Evolutionary conservation across 164 flowering plant genomes (phyloP), one percentile per base, ranked within the genome.

Genomic region (Sedum album): DNA sequence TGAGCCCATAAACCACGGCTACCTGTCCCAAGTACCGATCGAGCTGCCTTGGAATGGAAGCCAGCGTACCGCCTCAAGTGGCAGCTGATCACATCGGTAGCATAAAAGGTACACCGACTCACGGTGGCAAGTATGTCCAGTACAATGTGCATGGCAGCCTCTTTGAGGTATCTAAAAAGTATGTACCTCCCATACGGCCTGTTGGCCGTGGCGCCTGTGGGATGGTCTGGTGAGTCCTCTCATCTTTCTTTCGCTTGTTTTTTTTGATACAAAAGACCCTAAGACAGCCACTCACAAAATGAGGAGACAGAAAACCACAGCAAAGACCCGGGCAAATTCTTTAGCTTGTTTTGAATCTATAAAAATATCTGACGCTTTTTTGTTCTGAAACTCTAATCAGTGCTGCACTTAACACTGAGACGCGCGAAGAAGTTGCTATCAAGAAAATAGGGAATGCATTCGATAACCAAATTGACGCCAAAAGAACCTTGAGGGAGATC

Each of bases 161-260:
- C 28, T 93, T 93, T 73, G 92, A 93, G 66, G 89, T 93, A 51
- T 76, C 97, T 6, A 72, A 77, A 31, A 93, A 89, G 80, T 93
- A 91, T 60, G 91, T 87, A 25, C 96, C 97, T 26, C 98, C 96
- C 8, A 80, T 93, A 33, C 82, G 91, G 1, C 97, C 98, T 26
- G 76, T 93, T 18, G 98, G 98, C 31, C 80, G 97, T 42, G 98
- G 97, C 21, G 97, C 98, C 70, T 86, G 83, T 66, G 98, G 96
- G 69, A 85, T 91, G 65, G 97, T 89, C 15, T 93, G 98, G 98
- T 91, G 74, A 76, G 82, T 15, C 33, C 31, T 35, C 10, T 49
- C 20, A 5, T 49, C 25, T 49, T 11, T 49, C 7, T 49, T 21
- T 46, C 14, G 17, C 20, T n/a, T n/a, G n/a, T n/a, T n/a, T n/a